phyloP scores from a whole-genome alignment of 257 asterid species.

The Solanum lycopersicoides region DNA sequence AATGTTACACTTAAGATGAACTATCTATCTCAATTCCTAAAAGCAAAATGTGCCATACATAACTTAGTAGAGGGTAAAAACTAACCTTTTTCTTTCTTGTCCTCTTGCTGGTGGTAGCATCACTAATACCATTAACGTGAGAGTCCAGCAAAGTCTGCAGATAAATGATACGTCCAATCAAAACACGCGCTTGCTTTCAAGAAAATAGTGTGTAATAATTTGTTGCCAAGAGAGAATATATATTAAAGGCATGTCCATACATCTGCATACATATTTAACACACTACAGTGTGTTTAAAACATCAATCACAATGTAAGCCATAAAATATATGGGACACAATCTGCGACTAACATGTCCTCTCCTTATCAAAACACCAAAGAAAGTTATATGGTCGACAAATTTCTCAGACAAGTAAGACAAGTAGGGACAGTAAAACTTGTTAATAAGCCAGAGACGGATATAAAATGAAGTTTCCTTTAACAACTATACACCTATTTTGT shows the following conservation, averaged over 20 bases:
- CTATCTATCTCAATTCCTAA: background rate
- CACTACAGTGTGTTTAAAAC: background rate
- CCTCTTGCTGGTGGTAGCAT: conserved; percentile 29
- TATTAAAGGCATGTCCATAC: background rate
- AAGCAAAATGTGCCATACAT: background rate
- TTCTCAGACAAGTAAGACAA: background rate
- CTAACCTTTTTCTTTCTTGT: conserved; percentile 58
- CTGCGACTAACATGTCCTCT: background rate
- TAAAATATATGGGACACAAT: background rate
- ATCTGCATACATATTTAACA: background rate
- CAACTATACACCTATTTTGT: background rate
- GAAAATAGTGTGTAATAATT: background rate
- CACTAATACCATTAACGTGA: conserved; percentile 25
- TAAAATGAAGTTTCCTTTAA: background rate
- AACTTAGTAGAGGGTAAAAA: background rate
- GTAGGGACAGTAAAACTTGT: background rate
- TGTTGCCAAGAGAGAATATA: background rate
- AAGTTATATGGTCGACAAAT: background rate
- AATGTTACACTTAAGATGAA: background rate
- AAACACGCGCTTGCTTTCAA: background rate
- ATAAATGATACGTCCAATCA: background rate
- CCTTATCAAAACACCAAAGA: background rate
- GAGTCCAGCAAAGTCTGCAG: background rate
- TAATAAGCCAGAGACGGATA: background rate
- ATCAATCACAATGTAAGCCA: background rate